These are phyloP conservation scores for Pleurotus platypus DNA, from an alignment of 768 basidiomycete species.

Conservation along the genomic window DNA sequence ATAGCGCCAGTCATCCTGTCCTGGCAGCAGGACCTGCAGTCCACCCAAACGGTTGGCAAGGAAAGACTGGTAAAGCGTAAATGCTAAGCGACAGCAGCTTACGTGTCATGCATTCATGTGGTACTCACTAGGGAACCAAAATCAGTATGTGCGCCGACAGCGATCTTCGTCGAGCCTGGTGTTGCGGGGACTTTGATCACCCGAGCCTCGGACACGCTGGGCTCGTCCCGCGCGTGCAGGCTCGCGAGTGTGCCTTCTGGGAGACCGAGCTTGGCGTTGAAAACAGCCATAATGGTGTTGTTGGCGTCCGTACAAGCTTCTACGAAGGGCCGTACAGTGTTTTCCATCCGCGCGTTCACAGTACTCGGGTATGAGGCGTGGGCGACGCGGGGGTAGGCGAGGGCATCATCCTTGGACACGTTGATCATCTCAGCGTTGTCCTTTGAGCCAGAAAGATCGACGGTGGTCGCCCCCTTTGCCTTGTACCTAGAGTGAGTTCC, in stretches of 20 bases:
- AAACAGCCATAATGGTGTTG: slow-evolving; percentile 32
- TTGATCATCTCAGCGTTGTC: slow-evolving; percentile 47
- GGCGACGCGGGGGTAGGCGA: slow-evolving; percentile 36
- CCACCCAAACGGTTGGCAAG: slow-evolving; percentile 41
- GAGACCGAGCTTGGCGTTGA: slow-evolving; percentile 39
- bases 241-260: slow-evolving; percentile 34
- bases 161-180: slow-evolving; percentile 24
- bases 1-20: slow-evolving; percentile 34
- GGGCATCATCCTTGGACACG: slow-evolving; percentile 46
- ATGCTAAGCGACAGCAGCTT: background rate
- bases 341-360: slow-evolving; percentile 34
- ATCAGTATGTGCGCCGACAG: slow-evolving; percentile 49
- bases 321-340: slow-evolving; percentile 32
- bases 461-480: slow-evolving; percentile 39
- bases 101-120: background rate
- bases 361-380: slow-evolving; percentile 41
- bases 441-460: slow-evolving; percentile 39
- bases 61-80: slow-evolving; percentile 15
- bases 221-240: slow-evolving; percentile 28
- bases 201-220: slow-evolving; percentile 40
- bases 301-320: slow-evolving; percentile 38
- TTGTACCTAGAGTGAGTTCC: slow-evolving; percentile 33
- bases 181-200: slow-evolving; percentile 34
- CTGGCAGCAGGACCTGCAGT: slow-evolving; percentile 39
- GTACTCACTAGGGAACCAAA: slow-evolving; percentile 27